Conservation (phyloP, 2,329 filamentous ascomycete species). For the Xylaria sp. region DNA sequence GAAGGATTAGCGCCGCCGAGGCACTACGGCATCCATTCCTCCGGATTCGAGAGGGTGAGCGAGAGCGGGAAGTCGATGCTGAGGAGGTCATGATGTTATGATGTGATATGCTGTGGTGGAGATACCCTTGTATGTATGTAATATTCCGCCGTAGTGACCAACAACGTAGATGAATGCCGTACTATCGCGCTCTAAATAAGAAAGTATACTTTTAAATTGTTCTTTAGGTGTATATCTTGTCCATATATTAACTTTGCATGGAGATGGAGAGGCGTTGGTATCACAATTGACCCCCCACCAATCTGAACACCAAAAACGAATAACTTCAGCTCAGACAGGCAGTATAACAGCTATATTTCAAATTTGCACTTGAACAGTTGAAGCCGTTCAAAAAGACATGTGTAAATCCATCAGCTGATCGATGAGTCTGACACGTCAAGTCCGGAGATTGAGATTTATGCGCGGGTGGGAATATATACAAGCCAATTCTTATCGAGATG, state of each 20-base stretch:
- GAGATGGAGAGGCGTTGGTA: neutral
- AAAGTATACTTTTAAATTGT: neutral
- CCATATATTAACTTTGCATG: neutral
- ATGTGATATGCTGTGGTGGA: conserved; percentile 16
- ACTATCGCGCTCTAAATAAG: neutral
- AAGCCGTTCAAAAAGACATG: neutral
- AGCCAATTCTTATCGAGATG: neutral
- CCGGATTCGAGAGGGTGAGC: conserved; percentile 47
- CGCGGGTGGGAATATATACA: neutral
- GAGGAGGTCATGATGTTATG: conserved; percentile 55
- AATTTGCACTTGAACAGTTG: neutral
- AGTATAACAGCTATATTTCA: neutral
- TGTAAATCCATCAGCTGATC: neutral
- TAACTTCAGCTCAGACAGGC: neutral
- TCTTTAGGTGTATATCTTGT: neutral
- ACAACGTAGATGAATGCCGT: neutral
- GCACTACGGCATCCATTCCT: conserved; percentile 80
- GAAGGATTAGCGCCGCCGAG: conserved; percentile 78
- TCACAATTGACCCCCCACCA: neutral
- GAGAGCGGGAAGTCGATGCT: conserved; percentile 41
- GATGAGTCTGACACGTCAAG: neutral
- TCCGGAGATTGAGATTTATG: neutral
- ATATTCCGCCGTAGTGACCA: neutral
- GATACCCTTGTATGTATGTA: conserved; percentile 32
- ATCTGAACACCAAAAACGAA: neutral